These are phyloP conservation scores for Trypanosoma grayi DNA, from an alignment of 208 protist species.

Conservation along the genomic window DNA sequence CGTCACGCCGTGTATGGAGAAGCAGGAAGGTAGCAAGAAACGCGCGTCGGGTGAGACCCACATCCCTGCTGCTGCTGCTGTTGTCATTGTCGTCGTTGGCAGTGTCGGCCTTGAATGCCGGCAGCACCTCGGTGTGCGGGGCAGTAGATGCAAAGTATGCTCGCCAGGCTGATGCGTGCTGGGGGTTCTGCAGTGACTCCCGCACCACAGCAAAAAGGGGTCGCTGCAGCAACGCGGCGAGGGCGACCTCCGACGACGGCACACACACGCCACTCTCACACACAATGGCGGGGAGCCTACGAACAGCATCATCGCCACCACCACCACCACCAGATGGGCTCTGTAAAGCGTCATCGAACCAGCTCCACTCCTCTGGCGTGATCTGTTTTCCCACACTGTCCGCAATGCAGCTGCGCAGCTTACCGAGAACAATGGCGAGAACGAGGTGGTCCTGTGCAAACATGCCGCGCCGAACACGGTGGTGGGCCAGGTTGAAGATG, in stretches of 20 bases:
- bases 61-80: background rate
- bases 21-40: constrained; percentile 67
- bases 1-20: constrained; percentile 74
- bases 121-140: constrained; percentile 38
- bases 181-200: constrained; percentile 42
- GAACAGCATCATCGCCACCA: background rate
- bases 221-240: constrained; percentile 46
- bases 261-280: constrained; percentile 15
- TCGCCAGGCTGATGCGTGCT: constrained; percentile 42
- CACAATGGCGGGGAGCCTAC: constrained; percentile 14
- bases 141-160: constrained; percentile 40
- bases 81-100: constrained; percentile 4
- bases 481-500: constrained; percentile 77
- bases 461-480: constrained; percentile 86
- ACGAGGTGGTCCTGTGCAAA: constrained; percentile 94
- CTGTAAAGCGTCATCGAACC: constrained; percentile 35
- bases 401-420: constrained; percentile 80
- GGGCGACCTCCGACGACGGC: constrained; percentile 19
- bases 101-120: constrained; percentile 45
- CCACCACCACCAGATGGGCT: background rate
- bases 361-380: constrained; percentile 68
- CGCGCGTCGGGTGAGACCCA: constrained; percentile 35
- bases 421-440: constrained; percentile 92
- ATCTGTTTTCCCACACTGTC: constrained; percentile 29
- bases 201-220: constrained; percentile 65